These are phyloP conservation scores for Eucalyptus guilfoylei DNA, from an alignment of 345 rosid species.

Conservation along the genomic window DNA sequence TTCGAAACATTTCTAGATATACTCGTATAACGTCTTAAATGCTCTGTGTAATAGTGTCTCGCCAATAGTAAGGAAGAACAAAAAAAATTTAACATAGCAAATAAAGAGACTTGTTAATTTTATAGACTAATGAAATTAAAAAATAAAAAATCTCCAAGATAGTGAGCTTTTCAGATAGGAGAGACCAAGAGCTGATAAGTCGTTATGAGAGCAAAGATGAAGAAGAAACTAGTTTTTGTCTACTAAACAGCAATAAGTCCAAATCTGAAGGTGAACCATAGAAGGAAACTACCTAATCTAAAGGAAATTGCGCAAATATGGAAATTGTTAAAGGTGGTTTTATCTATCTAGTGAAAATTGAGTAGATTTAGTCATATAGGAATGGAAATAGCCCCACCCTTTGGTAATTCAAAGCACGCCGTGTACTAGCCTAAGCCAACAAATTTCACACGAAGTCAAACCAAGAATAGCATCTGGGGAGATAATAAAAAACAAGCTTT, in stretches of 20 bases:
- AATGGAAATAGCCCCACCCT: neutral
- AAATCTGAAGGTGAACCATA: neutral
- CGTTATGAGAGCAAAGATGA: neutral
- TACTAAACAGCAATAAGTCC: neutral
- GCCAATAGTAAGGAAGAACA: neutral
- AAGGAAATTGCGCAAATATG: neutral
- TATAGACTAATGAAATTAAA: neutral
- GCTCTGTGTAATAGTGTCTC: neutral
- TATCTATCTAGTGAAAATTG: neutral
- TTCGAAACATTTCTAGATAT: neutral
- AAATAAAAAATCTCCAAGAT: neutral
- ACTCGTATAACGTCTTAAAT: neutral
- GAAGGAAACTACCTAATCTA: neutral
- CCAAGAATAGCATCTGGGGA: neutral
- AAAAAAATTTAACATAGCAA: neutral
- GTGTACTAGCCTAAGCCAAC: neutral
- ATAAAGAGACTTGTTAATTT: neutral
- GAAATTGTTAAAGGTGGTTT: neutral
- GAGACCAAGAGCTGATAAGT: neutral
- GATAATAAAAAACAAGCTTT: neutral
- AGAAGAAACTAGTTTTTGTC: neutral
- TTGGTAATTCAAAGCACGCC: neutral
- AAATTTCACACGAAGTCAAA: neutral
- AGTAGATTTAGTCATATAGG: neutral
- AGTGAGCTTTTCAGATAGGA: neutral